These are phyloP conservation scores for Rhizopus microsporus DNA, from an alignment of 371 early-diverging fungal genomes.

Conservation along the genomic window DNA sequence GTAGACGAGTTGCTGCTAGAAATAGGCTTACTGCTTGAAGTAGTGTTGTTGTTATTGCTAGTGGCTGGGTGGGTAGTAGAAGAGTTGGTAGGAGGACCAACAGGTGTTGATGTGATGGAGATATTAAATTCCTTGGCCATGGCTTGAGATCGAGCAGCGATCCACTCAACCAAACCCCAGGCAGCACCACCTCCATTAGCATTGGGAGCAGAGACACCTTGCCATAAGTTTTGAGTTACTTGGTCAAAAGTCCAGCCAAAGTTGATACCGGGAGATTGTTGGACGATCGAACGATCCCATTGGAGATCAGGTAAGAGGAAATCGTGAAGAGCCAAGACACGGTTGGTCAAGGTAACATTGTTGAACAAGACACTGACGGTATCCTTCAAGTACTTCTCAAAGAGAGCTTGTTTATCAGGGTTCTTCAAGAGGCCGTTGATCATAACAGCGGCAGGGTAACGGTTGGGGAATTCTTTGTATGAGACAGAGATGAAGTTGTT, in stretches of 20 bases:
- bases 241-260: conserved; percentile 51
- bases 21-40: conserved; percentile 25
- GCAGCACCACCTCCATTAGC: conserved; percentile 50
- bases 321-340: conserved; percentile 50
- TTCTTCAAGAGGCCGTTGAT: conserved; percentile 56
- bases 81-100: conserved; percentile 36
- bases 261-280: conserved; percentile 58
- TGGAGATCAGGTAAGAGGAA: conserved; percentile 53
- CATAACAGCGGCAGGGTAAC: conserved; percentile 49
- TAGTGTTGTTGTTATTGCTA: conserved; percentile 1
- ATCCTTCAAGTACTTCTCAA: conserved; percentile 53
- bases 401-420: conserved; percentile 32
- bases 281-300: conserved; percentile 55
- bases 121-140: conserved; percentile 48
- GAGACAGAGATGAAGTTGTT: conserved; percentile 33
- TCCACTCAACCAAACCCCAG: conserved; percentile 52
- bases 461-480: conserved; percentile 44
- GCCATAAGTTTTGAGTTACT: conserved; percentile 45
- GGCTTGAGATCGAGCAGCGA: conserved; percentile 15
- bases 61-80: conserved; percentile 6
- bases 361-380: conserved; percentile 55
- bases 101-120: conserved; percentile 37
- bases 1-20: neutral
- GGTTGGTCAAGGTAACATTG: conserved; percentile 52
- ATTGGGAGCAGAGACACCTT: conserved; percentile 34